Conservation (phyloP, 768 basidiomycete genomes). For the Boletus huronensis region DNA sequence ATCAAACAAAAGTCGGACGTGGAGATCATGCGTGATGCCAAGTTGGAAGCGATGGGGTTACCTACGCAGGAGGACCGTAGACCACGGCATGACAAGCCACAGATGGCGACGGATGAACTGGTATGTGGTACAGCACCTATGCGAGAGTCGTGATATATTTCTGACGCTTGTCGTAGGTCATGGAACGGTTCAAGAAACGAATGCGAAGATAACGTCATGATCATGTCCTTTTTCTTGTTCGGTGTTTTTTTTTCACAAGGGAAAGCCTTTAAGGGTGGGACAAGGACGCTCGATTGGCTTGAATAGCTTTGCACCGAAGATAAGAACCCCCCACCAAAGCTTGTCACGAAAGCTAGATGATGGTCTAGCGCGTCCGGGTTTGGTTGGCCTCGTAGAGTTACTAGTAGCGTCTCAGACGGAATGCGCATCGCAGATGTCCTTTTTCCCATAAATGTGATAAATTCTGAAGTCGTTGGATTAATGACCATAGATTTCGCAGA, state of each 20-base stretch:
- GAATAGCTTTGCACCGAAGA: too few species aligned
- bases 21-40: conserved; percentile 84
- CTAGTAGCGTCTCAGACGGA: too few species aligned
- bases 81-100: conserved; percentile 52
- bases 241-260: not conserved
- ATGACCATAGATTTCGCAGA: too few species aligned
- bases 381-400: too few species aligned
- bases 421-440: too few species aligned
- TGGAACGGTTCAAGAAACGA: conserved; percentile 97
- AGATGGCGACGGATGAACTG: conserved; percentile 89
- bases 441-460: too few species aligned
- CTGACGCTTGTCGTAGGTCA: conserved; percentile 51
- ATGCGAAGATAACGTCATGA: conserved; percentile 64
- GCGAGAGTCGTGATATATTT: not conserved
- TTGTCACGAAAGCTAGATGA: too few species aligned
- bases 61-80: conserved; percentile 41
- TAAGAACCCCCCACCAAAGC: too few species aligned
- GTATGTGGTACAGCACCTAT: conserved; percentile 40
- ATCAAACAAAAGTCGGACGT: conserved; percentile 81
- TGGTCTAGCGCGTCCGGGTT: too few species aligned
- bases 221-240: conserved; percentile 17
- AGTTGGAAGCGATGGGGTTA: conserved; percentile 81
- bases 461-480: too few species aligned
- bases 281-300: too few species aligned
- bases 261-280: too few species aligned